Base-by-base conservation (phyloP, 768 basidiomycete species). In the Austroboletus eburneus region DNA sequence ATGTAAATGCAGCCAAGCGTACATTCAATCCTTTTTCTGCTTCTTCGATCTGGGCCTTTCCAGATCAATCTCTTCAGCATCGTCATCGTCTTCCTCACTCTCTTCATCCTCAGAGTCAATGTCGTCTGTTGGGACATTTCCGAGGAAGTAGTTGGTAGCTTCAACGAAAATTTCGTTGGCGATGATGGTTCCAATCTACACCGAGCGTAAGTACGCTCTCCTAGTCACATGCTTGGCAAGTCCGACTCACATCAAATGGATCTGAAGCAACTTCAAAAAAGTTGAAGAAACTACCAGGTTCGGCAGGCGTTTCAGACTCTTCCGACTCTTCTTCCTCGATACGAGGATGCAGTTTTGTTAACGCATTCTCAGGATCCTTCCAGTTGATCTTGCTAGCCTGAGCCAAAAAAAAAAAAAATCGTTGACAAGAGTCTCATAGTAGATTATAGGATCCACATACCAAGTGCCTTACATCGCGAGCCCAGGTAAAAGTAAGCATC, bases 251-350 rank as follows among this genome's bases (percentile, higher is more conserved):
- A 53, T 89, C 85, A 50, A 73, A 77, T 13, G 78, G 75, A 59
- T 91, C 89, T 32, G 70, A 60, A 10, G 74, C 72, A 50, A 74
- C 60, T 66, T 87, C 89, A 51, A 92, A 91, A 61, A 86, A 85
- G 70, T 91, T 90, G 77, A 92, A 92, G 73, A 92, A 90, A 60
- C 83, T 88, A 46, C 90, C 90, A 40, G 76, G 68, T 40, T 92
- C 90, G 21, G 77, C 72, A 34, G 75, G 69, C 43, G 76, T 55
- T 25, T 84, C 83, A 21, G 79, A 77, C 5, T 61, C 67, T 16
- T 85, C 87, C 21, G 77, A 78, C 22, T 63, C 55, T 9, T 80
- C 81, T 41, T 73, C 81, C 25, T 62, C 57, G 44, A 79, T 75
- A 27, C 83, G 80, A 32, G 89, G 87, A 64, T 91, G 84, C 44